These are phyloP conservation scores for Magnaporthiopsis rhizophila DNA, from an alignment of 2,329 filamentous ascomycete genomes.

Conservation along the genomic window DNA sequence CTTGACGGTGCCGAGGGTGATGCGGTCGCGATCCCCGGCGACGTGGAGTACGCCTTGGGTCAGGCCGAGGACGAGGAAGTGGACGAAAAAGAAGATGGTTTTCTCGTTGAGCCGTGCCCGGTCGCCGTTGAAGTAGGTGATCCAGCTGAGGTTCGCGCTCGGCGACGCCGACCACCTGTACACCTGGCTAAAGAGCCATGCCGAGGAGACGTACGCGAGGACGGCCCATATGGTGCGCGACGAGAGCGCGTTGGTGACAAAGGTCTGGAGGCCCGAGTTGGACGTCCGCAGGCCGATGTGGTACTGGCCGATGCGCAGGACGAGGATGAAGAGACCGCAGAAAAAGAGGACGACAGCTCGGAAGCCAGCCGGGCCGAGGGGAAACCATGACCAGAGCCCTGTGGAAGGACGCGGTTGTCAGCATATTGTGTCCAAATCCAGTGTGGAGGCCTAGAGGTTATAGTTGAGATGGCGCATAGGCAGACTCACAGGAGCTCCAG, in stretches of 20 bases:
- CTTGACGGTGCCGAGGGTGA: constrained; percentile 39
- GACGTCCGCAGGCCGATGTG: constrained; percentile 69
- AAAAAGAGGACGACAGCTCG: constrained; percentile 70
- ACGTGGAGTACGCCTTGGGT: constrained; percentile 65
- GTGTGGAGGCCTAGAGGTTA: no score
- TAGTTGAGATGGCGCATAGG: neutral
- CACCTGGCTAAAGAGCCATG: constrained; percentile 69
- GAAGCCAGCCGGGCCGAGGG: constrained; percentile 65
- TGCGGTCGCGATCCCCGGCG: constrained; percentile 62
- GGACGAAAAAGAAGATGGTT: constrained; percentile 69
- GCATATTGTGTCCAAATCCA: neutral
- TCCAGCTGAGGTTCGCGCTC: constrained; percentile 58
- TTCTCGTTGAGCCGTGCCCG: constrained; percentile 76
- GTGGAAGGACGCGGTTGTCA: neutral
- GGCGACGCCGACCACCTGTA: constrained; percentile 65
- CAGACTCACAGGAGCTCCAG: constrained; percentile 58
- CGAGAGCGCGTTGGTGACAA: constrained; percentile 49
- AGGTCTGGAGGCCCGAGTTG: constrained; percentile 56
- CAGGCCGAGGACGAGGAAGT: constrained; percentile 60
- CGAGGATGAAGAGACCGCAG: constrained; percentile 67
- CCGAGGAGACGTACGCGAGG: constrained; percentile 70
- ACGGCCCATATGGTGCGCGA: constrained; percentile 60
- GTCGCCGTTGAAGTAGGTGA: constrained; percentile 64
- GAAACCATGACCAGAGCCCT: constrained; percentile 86
- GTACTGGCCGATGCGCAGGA: constrained; percentile 78